phyloP scores from a whole-genome alignment of 306 rosid species.

The barrel medic (Medicago truncatula) region MtrunA17r5.0-ANR NC_053044.1:15446001-15446500 shows the following conservation, averaged over 20 bases:
- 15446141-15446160: too few species aligned
- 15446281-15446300: neutral
- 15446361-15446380: neutral
- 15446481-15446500: too few species aligned
- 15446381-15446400: neutral
- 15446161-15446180: neutral
- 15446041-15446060: too few species aligned
- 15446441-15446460: neutral
- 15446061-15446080: too few species aligned
- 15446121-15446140: too few species aligned
- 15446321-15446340: neutral
- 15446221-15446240: neutral
- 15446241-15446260: neutral
- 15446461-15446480: too few species aligned
- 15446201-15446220: neutral
- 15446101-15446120: too few species aligned
- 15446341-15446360: neutral
- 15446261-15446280: neutral
- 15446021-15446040: too few species aligned
- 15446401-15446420: neutral
- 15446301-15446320: neutral
- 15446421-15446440: neutral
- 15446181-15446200: neutral
- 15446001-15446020: too few species aligned
- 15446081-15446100: too few species aligned